phyloP scores from a whole-genome alignment of 179 eudicot genomes.

The Monotropa hypopitys region DNA sequence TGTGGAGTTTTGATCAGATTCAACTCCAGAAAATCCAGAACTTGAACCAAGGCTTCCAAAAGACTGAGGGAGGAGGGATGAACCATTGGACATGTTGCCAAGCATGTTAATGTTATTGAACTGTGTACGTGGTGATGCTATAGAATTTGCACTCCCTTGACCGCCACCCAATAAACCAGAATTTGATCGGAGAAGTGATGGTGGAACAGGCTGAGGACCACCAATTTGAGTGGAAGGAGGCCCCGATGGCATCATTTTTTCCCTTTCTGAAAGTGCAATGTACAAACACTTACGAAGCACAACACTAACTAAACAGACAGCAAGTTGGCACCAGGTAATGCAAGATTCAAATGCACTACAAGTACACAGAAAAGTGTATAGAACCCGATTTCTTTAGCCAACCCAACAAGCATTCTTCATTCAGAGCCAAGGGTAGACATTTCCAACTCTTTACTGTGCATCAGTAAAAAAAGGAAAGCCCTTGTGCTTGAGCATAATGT shows the following conservation, averaged over 20 bases:
- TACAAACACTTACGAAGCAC: slow-evolving; percentile 5
- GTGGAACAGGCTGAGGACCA: slow-evolving; percentile 55
- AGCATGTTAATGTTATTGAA: slow-evolving; percentile 59
- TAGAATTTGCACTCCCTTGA: slow-evolving; percentile 67
- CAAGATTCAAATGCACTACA: slow-evolving; percentile 4
- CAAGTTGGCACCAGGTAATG: slow-evolving; percentile 3
- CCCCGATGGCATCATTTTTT: slow-evolving; percentile 70
- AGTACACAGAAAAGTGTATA: slow-evolving; percentile 12
- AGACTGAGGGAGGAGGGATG: slow-evolving; percentile 69
- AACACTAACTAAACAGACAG: slow-evolving; percentile 28
- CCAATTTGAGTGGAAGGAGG: slow-evolving; percentile 60
- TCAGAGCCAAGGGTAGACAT: slow-evolving; percentile 17
- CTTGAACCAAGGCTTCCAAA: slow-evolving; percentile 51
- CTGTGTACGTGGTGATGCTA: slow-evolving; percentile 62
- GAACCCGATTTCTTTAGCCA: background rate
- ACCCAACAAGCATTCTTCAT: slow-evolving; percentile 15
- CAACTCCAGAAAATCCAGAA: slow-evolving; percentile 48
- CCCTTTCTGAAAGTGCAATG: background rate
- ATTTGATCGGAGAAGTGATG: slow-evolving; percentile 65
- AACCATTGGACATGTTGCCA: slow-evolving; percentile 62
- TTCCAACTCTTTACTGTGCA: slow-evolving; percentile 17
- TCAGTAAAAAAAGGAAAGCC: slow-evolving; percentile 13
- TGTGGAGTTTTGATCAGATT: slow-evolving; percentile 55
- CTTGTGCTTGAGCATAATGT: slow-evolving; percentile 20
- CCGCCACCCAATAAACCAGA: slow-evolving; percentile 56